Conservation (phyloP, 1,284 basidiomycete genomes). For the Melampsora americana region DNA sequence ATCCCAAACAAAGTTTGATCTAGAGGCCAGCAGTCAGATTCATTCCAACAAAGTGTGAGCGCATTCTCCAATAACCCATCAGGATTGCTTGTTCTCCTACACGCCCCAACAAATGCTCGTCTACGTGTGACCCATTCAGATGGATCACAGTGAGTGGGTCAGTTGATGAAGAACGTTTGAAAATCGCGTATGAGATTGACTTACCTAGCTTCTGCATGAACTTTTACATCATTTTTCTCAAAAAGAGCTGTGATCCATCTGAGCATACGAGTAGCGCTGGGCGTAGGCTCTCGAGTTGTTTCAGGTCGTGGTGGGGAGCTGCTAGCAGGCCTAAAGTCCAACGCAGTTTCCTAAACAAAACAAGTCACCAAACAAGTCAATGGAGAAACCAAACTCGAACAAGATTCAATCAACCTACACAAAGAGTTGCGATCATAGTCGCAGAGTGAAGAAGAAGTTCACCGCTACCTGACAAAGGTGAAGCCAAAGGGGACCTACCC, state of each 20-base stretch:
- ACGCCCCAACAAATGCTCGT: constrained; percentile 35
- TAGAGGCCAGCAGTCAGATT: constrained; percentile 19
- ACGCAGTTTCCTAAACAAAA: constrained; percentile 27
- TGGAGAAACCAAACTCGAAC: background rate
- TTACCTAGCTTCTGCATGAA: constrained; percentile 39
- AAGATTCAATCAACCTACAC: constrained; percentile 18
- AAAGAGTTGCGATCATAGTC: constrained; percentile 36
- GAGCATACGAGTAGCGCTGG: constrained; percentile 19
- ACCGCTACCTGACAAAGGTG: constrained; percentile 10
- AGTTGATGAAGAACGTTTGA: background rate
- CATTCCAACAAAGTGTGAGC: constrained; percentile 36
- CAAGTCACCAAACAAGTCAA: background rate
- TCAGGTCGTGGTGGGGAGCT: constrained; percentile 14
- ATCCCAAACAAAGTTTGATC: constrained; percentile 37
- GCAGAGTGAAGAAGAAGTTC: constrained; percentile 36
- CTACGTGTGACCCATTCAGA: background rate
- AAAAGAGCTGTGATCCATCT: constrained; percentile 35
- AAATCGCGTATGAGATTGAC: background rate
- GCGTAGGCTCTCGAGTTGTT: constrained; percentile 11
- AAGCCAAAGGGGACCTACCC: background rate
- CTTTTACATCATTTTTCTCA: constrained; percentile 30
- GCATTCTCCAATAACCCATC: constrained; percentile 37
- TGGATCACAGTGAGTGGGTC: background rate
- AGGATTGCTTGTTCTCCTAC: constrained; percentile 31
- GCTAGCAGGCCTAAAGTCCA: constrained; percentile 23